Conservation (phyloP, 225 moss, liverwort and hornwort genomes). For the Neckera pumila region DNA sequence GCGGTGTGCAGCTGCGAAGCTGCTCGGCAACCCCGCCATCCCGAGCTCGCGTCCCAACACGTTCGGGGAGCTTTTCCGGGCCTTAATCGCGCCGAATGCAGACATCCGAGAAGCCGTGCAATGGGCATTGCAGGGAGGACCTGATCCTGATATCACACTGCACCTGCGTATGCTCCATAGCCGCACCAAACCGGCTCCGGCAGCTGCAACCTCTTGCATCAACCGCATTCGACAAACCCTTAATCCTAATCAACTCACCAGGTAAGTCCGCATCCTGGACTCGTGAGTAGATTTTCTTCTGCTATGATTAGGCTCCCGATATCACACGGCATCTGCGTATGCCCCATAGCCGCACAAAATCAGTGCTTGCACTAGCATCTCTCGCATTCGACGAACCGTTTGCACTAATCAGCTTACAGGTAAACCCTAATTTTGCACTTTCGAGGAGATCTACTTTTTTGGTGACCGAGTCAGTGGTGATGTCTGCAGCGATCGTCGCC, state of each 20-base stretch:
- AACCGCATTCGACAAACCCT: slow-evolving; percentile 7
- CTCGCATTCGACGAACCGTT: background rate
- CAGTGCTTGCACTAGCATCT: slow-evolving; percentile 20
- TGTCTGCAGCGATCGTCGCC: slow-evolving; percentile 6
- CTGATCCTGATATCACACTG: slow-evolving; percentile 55
- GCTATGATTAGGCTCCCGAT: slow-evolving; percentile 7
- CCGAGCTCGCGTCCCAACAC: slow-evolving; percentile 61
- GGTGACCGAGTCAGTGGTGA: background rate
- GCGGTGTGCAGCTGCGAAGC: slow-evolving; percentile 37
- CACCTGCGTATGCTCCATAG: slow-evolving; percentile 71
- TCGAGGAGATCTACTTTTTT: background rate
- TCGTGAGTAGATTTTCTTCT: background rate
- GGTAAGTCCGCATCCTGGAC: background rate
- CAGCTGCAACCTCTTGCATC: slow-evolving; percentile 35
- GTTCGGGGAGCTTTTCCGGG: slow-evolving; percentile 70
- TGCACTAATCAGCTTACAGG: background rate
- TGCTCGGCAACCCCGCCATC: slow-evolving; percentile 52
- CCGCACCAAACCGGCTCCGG: slow-evolving; percentile 7
- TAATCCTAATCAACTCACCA: background rate
- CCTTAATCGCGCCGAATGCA: slow-evolving; percentile 37
- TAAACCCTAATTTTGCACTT: background rate
- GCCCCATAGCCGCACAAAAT: slow-evolving; percentile 25
- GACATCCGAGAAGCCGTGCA: slow-evolving; percentile 45
- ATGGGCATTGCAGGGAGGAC: slow-evolving; percentile 48
- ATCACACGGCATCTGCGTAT: slow-evolving; percentile 46